Percentiles rank a stretch among this genome's conserved stretches.
Conservation (phyloP, 495 filamentous ascomycete species). For the Penicillium coprophilum region DNA sequence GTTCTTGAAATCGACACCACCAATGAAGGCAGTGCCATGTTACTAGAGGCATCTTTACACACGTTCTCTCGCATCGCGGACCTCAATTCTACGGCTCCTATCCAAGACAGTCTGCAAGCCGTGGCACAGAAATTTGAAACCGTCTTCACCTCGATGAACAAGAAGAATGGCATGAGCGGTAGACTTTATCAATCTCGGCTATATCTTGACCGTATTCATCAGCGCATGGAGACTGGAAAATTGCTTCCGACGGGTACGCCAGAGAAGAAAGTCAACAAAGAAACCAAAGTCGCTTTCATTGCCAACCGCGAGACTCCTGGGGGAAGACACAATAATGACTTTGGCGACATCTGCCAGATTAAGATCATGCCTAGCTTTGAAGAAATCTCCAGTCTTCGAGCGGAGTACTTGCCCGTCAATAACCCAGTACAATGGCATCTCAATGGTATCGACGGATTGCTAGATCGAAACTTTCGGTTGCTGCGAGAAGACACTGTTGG, state of each 20-base stretch:
- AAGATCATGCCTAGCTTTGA: conserved; percentile 61
- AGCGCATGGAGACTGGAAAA: conserved; percentile 14
- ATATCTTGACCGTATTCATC: conserved; percentile 6
- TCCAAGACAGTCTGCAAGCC: conserved; percentile 14
- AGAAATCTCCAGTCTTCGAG: conserved; percentile 54
- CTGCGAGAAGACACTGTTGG: conserved; percentile 42
- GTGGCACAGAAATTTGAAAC: conserved; percentile 11
- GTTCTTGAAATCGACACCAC: conserved; percentile 7
- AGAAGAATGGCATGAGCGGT: not conserved
- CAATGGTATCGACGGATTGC: conserved; percentile 55
- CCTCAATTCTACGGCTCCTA: conserved; percentile 20
- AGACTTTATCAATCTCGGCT: not conserved
- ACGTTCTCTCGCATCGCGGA: conserved; percentile 19
- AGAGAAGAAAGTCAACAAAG: not conserved
- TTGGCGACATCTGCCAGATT: conserved; percentile 57
- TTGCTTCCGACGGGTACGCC: not conserved
- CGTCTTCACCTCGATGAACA: not conserved
- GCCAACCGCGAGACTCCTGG: conserved; percentile 18
- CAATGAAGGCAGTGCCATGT: conserved; percentile 5
- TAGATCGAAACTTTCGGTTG: conserved; percentile 66
- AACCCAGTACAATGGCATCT: conserved; percentile 56
- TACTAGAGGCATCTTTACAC: conserved; percentile 13
- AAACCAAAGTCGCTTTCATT: not conserved
- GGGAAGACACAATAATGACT: conserved; percentile 65
- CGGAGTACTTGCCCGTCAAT: conserved; percentile 60